Base-by-base conservation (phyloP, 2,329 filamentous ascomycete species). In the Pestalotiopsis sp. region DNA sequence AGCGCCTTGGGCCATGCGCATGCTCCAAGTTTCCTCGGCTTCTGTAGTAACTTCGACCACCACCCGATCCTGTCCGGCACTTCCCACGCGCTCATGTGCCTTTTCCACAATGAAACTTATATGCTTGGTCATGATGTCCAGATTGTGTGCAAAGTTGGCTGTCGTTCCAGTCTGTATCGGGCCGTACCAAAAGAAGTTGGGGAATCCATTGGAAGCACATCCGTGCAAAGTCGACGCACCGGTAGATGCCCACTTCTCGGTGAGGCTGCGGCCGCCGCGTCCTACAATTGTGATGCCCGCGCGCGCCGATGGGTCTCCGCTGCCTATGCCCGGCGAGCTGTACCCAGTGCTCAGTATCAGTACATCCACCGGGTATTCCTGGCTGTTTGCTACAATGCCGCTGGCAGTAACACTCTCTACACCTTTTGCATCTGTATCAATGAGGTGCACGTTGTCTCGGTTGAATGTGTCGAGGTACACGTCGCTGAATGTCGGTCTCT, bases 401-500 rank as follows among this genome's bases (percentile, higher is more conserved):
- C 68, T 73, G n/a, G 74, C 66, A 0, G 84, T 88, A 6, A 85
- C 75, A 2, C 75, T 69, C 3, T 83, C 79, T 2, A 88, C 75
- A 6, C 88, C 86, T 69, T 82, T 80, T 4, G 85, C 86, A 38
- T 85, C 76, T 0, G 88, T 91, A 73, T 91, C 87, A 17, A 91
- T 79, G 0, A 92, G 83, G 5, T 82, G 81, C 3, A 92, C 89
- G 71, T 89, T 85, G 0, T 81, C 76, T 38, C 73, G 74, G 76
- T 92, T 92, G 82, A 91, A 91, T 0, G 84, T 71, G 2, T 80
- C 73, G 0, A 91, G 81, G 71, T 89, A 91, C 4, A 84, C 81
- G 71, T 91, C 86, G 75, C 87, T 86, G 76, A 90, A 91, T 55
- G 81, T 84, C 0, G 89, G 88, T 0, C 89, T 83, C 75, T 91